Conservation (phyloP, 768 basidiomycete genomes). For the Lanmaoa pseudosensibilis region DNA sequence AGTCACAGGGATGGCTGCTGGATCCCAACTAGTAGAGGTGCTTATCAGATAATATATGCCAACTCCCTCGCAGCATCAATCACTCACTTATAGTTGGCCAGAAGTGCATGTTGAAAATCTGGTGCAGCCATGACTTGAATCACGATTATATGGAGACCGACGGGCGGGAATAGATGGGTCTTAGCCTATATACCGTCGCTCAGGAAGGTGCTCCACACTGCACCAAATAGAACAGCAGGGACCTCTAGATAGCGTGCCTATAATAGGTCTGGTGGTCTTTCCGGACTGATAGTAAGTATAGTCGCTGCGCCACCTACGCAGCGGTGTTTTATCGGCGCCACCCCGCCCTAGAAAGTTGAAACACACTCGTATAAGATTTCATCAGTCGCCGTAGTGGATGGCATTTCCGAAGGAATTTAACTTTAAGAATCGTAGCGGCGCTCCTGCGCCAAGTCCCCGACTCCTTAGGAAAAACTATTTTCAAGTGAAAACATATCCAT, state of each 20-base stretch:
- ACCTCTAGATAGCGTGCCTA: background rate
- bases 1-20: conserved; percentile 18
- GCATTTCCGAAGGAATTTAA: too few relatives aligned
- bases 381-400: too few relatives aligned
- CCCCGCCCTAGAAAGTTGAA: too few relatives aligned
- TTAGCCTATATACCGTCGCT: background rate
- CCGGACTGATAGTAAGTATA: too few relatives aligned
- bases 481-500: too few relatives aligned
- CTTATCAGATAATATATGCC: background rate
- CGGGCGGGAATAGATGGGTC: background rate
- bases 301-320: too few relatives aligned
- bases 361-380: too few relatives aligned
- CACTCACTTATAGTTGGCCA: conserved; percentile 19
- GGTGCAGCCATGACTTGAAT: conserved; percentile 21
- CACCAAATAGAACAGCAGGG: background rate
- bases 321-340: too few relatives aligned
- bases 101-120: conserved; percentile 19
- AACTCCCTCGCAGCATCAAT: background rate
- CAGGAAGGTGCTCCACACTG: background rate
- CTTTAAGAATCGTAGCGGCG: too few relatives aligned
- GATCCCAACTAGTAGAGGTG: conserved; percentile 22
- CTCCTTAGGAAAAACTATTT: too few relatives aligned
- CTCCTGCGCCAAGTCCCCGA: too few relatives aligned
- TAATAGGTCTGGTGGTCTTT: background rate
- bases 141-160: background rate